Evolutionary conservation across 169 alveolate species (phyloP).

Genomic region (Prorocentrum cordatum): DNA sequence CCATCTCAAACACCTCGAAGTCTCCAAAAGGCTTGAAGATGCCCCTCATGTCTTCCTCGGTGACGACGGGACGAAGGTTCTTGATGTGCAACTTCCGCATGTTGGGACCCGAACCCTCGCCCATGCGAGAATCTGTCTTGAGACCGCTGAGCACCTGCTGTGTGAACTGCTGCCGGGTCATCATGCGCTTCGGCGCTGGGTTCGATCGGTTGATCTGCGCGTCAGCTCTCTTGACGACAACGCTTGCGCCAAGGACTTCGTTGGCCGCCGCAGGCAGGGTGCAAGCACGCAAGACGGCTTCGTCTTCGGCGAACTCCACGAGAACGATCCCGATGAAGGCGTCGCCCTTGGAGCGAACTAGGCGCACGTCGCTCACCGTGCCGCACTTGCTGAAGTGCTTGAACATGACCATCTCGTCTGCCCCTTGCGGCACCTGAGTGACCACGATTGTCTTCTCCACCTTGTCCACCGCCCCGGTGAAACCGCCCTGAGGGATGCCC

Average conservation of each 20-base stretch:
- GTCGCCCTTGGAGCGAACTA: too few species aligned
- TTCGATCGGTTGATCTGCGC: not conserved
- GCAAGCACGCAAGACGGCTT: constrained; percentile 11
- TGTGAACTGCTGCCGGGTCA: constrained; percentile 59
- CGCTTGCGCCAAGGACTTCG: constrained; percentile 18
- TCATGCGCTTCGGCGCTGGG: constrained; percentile 37
- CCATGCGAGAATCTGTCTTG: not conserved
- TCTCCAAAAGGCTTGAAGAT: constrained; percentile 44
- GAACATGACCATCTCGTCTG: constrained; percentile 11
- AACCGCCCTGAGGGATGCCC: too few species aligned
- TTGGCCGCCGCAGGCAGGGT: constrained; percentile 29
- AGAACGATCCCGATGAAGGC: not conserved
- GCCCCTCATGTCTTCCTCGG: constrained; percentile 39
- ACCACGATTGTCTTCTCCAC: constrained; percentile 38
- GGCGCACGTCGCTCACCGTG: constrained; percentile 6
- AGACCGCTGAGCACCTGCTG: constrained; percentile 57
- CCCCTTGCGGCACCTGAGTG: constrained; percentile 28
- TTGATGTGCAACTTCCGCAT: constrained; percentile 20
- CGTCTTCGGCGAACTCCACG: constrained; percentile 45
- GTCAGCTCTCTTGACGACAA: not conserved
- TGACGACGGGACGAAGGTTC: constrained; percentile 40
- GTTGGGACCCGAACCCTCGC: not conserved
- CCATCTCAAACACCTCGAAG: constrained; percentile 44
- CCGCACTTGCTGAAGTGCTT: constrained; percentile 62
- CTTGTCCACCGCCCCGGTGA: too few species aligned